Conservation (phyloP, 2,329 filamentous ascomycete species). For the Ascochyta viciae-villosae region DNA sequence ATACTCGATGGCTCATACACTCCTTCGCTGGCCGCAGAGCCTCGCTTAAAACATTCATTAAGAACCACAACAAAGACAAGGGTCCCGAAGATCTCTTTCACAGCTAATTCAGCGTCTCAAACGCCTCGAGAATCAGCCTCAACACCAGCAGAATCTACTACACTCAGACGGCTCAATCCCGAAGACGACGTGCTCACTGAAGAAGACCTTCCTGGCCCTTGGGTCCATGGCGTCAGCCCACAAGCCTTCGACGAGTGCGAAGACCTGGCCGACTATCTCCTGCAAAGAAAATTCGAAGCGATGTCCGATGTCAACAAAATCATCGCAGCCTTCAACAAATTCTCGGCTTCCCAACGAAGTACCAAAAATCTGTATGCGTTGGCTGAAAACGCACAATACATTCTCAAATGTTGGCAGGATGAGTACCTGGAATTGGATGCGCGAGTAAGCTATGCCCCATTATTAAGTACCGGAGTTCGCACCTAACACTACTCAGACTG, state of each 20-base stretch:
- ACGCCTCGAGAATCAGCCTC: constrained; percentile 37
- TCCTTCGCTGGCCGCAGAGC: constrained; percentile 9
- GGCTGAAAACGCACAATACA: constrained; percentile 61
- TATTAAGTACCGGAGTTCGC: not conserved
- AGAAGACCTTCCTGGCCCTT: constrained; percentile 48
- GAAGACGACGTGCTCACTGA: constrained; percentile 47
- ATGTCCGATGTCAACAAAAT: constrained; percentile 54
- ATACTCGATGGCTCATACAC: constrained; percentile 18
- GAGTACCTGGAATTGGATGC: constrained; percentile 65
- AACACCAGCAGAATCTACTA: constrained; percentile 31
- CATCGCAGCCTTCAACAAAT: constrained; percentile 53
- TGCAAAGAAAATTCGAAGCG: constrained; percentile 51
- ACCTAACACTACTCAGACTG: constrained; percentile 49
- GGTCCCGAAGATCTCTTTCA: constrained; percentile 33
- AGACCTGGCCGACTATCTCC: constrained; percentile 51
- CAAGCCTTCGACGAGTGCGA: constrained; percentile 46
- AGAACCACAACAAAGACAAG: constrained; percentile 18
- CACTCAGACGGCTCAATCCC: constrained; percentile 35
- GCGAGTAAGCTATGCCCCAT: constrained; percentile 30
- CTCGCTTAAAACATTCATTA: constrained; percentile 13
- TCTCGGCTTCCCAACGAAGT: constrained; percentile 52
- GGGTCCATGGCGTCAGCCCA: constrained; percentile 35
- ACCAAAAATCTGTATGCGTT: constrained; percentile 62
- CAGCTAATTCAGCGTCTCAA: constrained; percentile 30
- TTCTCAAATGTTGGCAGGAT: constrained; percentile 64